These are phyloP conservation scores for Baudoinia panamericana DNA, from an alignment of 495 filamentous ascomycete genomes.

Conservation along the genomic window DNA sequence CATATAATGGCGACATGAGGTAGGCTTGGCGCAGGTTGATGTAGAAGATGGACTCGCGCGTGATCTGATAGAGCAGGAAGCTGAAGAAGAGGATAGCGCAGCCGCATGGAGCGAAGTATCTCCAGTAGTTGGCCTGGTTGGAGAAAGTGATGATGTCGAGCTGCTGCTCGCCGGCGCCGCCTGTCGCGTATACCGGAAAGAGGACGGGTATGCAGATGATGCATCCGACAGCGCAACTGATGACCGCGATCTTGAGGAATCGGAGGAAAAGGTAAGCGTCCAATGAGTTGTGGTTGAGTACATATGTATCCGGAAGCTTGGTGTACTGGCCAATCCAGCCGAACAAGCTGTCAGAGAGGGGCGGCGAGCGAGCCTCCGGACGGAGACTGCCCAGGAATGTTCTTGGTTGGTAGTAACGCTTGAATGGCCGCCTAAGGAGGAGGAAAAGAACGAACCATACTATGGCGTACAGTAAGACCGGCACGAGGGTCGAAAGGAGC, in stretches of 20 bases:
- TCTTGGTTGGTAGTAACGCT: slow-evolving; percentile 73
- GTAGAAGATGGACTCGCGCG: slow-evolving; percentile 84
- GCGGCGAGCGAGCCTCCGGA: slow-evolving; percentile 51
- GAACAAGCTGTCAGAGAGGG: slow-evolving; percentile 53
- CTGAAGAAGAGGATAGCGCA: slow-evolving; percentile 66
- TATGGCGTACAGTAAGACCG: slow-evolving; percentile 49
- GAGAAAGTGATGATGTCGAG: slow-evolving; percentile 67
- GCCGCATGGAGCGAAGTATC: slow-evolving; percentile 67
- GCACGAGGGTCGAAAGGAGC: slow-evolving; percentile 59
- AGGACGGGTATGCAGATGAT: slow-evolving; percentile 34
- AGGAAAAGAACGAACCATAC: slow-evolving; percentile 62
- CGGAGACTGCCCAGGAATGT: slow-evolving; percentile 69
- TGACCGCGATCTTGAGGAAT: slow-evolving; percentile 30
- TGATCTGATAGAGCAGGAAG: slow-evolving; percentile 79
- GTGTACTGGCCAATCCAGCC: slow-evolving; percentile 68
- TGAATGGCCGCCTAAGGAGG: slow-evolving; percentile 56
- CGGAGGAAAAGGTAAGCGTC: slow-evolving; percentile 44
- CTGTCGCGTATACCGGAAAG: slow-evolving; percentile 35
- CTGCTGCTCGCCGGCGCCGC: slow-evolving; percentile 44
- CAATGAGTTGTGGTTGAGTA: slow-evolving; percentile 78
- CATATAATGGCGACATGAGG: slow-evolving; percentile 73
- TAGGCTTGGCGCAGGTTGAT: slow-evolving; percentile 95
- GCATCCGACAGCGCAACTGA: slow-evolving; percentile 31
- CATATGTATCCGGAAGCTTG: slow-evolving; percentile 67
- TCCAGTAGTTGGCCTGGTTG: slow-evolving; percentile 44